Conservation (phyloP, 2,329 filamentous ascomycete genomes). For the Beauveria asiatica region DNA sequence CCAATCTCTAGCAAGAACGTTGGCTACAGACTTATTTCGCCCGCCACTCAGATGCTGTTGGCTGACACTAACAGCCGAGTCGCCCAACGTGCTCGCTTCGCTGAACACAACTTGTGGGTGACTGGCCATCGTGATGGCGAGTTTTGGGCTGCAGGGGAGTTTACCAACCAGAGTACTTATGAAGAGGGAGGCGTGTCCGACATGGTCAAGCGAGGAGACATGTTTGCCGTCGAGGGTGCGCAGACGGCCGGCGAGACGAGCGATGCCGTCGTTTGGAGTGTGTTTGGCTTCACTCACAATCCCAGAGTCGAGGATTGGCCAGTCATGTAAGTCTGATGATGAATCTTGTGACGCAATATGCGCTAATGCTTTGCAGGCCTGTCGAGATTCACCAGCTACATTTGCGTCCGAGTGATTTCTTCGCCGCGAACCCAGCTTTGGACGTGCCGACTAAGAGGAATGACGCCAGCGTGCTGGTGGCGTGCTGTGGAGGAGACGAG, state of each 20-base stretch:
- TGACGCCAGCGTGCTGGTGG: slow-evolving; percentile 32
- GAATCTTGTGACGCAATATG: not conserved
- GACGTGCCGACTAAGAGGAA: slow-evolving; percentile 31
- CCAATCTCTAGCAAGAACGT: slow-evolving; percentile 39
- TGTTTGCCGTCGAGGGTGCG: slow-evolving; percentile 31
- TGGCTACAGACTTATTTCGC: slow-evolving; percentile 40
- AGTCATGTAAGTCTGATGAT: slow-evolving; percentile 34
- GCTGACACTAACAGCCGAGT: slow-evolving; percentile 36
- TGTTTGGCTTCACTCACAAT: slow-evolving; percentile 41
- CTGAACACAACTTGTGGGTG: slow-evolving; percentile 39
- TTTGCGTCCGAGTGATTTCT: slow-evolving; percentile 36
- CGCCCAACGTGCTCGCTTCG: slow-evolving; percentile 35
- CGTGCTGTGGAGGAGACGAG: slow-evolving; percentile 21
- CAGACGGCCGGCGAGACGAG: slow-evolving; percentile 16
- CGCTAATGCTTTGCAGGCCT: slow-evolving; percentile 27
- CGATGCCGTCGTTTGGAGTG: slow-evolving; percentile 36
- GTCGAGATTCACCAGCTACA: slow-evolving; percentile 40
- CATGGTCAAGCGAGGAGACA: slow-evolving; percentile 39
- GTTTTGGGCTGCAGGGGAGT: slow-evolving; percentile 42
- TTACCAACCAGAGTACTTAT: slow-evolving; percentile 39
- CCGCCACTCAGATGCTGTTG: slow-evolving; percentile 37
- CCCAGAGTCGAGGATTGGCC: slow-evolving; percentile 42
- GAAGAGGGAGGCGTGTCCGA: slow-evolving; percentile 36
- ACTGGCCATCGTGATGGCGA: slow-evolving; percentile 41
- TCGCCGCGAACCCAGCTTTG: slow-evolving; percentile 35